Evolutionary conservation across 2,329 filamentous ascomycete genomes (phyloP), one percentile per base, ranked within the genome.

Genomic region (Neoascochyta sp.): DNA sequence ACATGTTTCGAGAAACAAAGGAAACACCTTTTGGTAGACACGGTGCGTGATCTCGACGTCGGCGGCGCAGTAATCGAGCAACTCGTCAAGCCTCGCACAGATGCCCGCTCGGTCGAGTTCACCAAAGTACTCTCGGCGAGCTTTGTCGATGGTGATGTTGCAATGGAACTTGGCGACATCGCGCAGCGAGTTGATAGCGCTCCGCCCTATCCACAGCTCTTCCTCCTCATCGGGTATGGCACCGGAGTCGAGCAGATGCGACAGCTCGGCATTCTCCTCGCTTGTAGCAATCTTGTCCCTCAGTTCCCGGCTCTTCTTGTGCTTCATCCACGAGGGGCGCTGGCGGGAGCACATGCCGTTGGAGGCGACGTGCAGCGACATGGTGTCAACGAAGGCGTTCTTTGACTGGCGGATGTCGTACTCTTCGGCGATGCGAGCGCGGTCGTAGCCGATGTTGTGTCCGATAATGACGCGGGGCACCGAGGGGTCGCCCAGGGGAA

Each of bases 331-430:
- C 0, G 86, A 95, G 7, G 93, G 92, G 27, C 92, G 78, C 62
- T 98, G 92, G 45, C 85, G 82, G 13, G 92, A 96, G 64, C 92
- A 98, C 92, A 98, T 98, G 41, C 92, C 92, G 57, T 98, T 98
- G 14, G 95, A 90, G 3, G 93, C 93, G 6, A 95, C 90, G 59
- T 98, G 92, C 12, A 98, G 69, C 2, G 90, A 96, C 92, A 98
- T 98, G 16, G 92, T 98, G 60, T 98, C 92, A 29, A 98, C 66
- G 57, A 95, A 98, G 23, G 78, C 83, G 47, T 88, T 96, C 21
- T 80, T 78, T 1, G 86, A 83, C 60, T 95, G 90, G 32, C 78
- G 71, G 22, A 96, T 64, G 51, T 81, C 75, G 59, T 98, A 98
- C 60, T 98, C 92, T 58, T 98, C 92, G 12, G 81, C 65, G 32